These are phyloP conservation scores for Samsoniella hepiali DNA, from an alignment of 2,329 filamentous ascomycete genomes.

Conservation along the genomic window DNA sequence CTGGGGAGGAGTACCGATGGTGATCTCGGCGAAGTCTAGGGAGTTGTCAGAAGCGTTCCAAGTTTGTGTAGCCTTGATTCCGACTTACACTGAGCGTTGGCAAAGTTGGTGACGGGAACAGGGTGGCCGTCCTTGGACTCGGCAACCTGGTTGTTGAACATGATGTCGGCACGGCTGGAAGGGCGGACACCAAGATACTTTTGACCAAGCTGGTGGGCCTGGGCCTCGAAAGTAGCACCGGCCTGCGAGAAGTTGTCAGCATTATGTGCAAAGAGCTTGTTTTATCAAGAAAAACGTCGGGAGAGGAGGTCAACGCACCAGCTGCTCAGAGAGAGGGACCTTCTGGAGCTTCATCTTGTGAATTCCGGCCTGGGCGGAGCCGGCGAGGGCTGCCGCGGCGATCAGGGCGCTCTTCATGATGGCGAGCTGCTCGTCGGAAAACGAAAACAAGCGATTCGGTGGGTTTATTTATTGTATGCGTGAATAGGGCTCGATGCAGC, in stretches of 20 bases:
- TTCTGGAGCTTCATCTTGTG: slow-evolving; percentile 99
- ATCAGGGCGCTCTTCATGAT: slow-evolving; percentile 84
- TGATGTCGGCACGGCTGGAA: slow-evolving; percentile 64
- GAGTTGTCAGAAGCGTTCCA: slow-evolving; percentile 20
- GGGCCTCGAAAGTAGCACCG: slow-evolving; percentile 73
- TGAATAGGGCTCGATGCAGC: slow-evolving; percentile 10
- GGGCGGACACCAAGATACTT: slow-evolving; percentile 88
- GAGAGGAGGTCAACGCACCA: slow-evolving; percentile 57
- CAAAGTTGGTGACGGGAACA: slow-evolving; percentile 91
- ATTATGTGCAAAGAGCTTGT: background rate
- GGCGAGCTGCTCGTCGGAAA: slow-evolving; percentile 22
- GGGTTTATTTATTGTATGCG: background rate
- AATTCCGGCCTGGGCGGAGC: slow-evolving; percentile 77
- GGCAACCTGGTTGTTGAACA: slow-evolving; percentile 74
- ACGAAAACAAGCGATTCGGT: background rate
- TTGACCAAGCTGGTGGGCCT: slow-evolving; percentile 80
- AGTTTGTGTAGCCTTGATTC: too few species aligned
- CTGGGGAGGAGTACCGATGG: slow-evolving; percentile 87
- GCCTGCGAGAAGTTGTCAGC: slow-evolving; percentile 48
- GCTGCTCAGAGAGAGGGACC: slow-evolving; percentile 85
- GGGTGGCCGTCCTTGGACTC: slow-evolving; percentile 67
- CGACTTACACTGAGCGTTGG: slow-evolving; percentile 93
- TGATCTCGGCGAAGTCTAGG: slow-evolving; percentile 93
- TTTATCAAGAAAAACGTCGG: background rate
- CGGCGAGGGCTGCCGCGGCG: slow-evolving; percentile 77